Evolutionary conservation across 768 basidiomycete species (phyloP).

Genomic region (Pisolithus albus): DNA sequence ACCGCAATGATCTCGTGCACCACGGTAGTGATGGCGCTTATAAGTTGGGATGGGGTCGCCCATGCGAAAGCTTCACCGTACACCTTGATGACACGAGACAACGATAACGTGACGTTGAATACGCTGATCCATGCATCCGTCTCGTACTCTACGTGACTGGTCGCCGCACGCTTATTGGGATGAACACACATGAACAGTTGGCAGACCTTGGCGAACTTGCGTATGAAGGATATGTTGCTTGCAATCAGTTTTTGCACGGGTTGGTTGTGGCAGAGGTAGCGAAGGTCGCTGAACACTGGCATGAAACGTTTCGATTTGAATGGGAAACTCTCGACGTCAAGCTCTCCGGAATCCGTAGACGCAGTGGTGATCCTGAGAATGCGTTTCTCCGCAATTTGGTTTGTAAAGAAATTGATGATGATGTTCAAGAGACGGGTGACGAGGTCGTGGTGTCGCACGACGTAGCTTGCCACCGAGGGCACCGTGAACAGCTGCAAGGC

Average conservation of each 20-base stretch:
- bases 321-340: conserved; percentile 80
- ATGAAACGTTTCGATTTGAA: conserved; percentile 96
- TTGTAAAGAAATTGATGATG: conserved; percentile 89
- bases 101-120: conserved; percentile 88
- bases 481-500: conserved; percentile 91
- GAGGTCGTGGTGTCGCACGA: conserved; percentile 67
- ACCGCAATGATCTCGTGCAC: conserved; percentile 67
- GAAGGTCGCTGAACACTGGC: conserved; percentile 88
- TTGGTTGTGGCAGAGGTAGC: conserved; percentile 76
- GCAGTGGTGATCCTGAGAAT: conserved; percentile 35
- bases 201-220: conserved; percentile 69
- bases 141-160: conserved; percentile 91
- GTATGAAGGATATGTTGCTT: conserved; percentile 56
- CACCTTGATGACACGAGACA: conserved; percentile 83
- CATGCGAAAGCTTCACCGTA: conserved; percentile 80
- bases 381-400: conserved; percentile 71
- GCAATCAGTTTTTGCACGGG: conserved; percentile 78
- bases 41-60: conserved; percentile 50
- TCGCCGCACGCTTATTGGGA: conserved; percentile 76
- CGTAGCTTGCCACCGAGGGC: conserved; percentile 74
- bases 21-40: conserved; percentile 61
- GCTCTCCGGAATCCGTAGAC: conserved; percentile 18
- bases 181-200: conserved; percentile 92
- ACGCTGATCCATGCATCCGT: conserved; percentile 95
- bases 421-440: conserved; percentile 73